These are phyloP conservation scores for Cinnamomum micranthum DNA, from an alignment of 164 flowering plant genomes.

Conservation along the genomic window DNA sequence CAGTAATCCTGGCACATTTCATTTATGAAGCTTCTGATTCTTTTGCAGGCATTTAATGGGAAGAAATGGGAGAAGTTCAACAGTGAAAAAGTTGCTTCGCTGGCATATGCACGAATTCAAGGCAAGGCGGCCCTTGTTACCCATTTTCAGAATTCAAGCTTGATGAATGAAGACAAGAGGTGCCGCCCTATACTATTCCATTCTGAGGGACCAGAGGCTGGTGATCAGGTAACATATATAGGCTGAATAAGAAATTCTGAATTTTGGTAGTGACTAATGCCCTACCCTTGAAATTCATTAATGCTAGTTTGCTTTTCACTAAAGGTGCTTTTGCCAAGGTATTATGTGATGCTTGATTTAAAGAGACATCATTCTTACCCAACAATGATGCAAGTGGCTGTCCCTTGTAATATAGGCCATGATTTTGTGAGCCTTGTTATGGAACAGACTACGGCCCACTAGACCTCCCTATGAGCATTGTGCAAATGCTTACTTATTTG, in stretches of 20 bases:
- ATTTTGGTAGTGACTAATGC: background rate
- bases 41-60: slow-evolving; percentile 80
- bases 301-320: no score
- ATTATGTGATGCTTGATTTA: no score
- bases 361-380: no score
- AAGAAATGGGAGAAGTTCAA: slow-evolving; percentile 99
- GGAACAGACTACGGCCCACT: no score
- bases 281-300: background rate
- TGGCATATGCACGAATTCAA: slow-evolving; percentile 98
- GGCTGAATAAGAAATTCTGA: background rate
- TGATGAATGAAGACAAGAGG: slow-evolving; percentile 99
- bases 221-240: slow-evolving; percentile 55
- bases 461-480: no score
- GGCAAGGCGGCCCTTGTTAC: slow-evolving; percentile 85
- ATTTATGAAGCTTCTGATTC: slow-evolving; percentile 3
- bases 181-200: slow-evolving; percentile 93
- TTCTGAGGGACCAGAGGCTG: slow-evolving; percentile 53
- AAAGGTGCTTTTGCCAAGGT: no score
- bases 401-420: no score
- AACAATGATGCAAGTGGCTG: no score
- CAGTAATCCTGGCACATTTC: background rate
- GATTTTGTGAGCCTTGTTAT: no score
- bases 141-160: slow-evolving; percentile 93
- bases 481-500: no score
- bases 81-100: slow-evolving; percentile 93